phyloP scores from a whole-genome alignment of 345 rosid species.

The Salix arbutifolia region DNA sequence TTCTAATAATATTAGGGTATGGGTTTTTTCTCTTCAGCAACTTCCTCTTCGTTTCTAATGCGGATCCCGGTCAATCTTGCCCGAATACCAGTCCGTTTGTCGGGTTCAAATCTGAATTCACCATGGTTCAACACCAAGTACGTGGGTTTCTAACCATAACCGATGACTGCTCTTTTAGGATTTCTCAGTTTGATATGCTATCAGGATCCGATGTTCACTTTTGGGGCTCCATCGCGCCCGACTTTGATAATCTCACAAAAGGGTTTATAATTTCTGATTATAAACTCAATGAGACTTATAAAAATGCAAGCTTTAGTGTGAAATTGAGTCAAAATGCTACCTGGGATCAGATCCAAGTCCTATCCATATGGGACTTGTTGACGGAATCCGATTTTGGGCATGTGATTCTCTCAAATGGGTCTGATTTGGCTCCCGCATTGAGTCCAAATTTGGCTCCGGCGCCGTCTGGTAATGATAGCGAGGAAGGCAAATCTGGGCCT shows the following conservation, averaged over 20 bases:
- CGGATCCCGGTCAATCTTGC: constrained; percentile 51
- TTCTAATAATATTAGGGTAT: constrained; percentile 16
- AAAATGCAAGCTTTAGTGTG: constrained; percentile 57
- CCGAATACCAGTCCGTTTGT: constrained; percentile 52
- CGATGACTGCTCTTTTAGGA: constrained; percentile 79
- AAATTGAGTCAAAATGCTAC: constrained; percentile 44
- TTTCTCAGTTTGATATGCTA: constrained; percentile 79
- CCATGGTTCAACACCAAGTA: constrained; percentile 82
- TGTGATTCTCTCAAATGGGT: constrained; percentile 38
- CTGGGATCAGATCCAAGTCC: constrained; percentile 59
- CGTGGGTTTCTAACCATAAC: constrained; percentile 64
- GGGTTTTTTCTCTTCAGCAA: constrained; percentile 29
- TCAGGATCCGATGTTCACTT: constrained; percentile 69
- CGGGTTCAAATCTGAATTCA: constrained; percentile 64
- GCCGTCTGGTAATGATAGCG: constrained; percentile 31
- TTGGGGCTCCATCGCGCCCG: constrained; percentile 65
- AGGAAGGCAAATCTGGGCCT: constrained; percentile 19
- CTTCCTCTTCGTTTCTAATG: constrained; percentile 31
- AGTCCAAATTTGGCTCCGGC: constrained; percentile 34
- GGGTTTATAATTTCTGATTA: constrained; percentile 69
- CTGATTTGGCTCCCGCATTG: constrained; percentile 18
- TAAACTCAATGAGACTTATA: constrained; percentile 58
- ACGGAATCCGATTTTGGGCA: constrained; percentile 80
- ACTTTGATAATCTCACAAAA: constrained; percentile 56
- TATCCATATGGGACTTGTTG: constrained; percentile 67